A percentile compares a stretch with the other conserved stretches of the same genome.
Evolutionary conservation across 176 grass and related monocot genomes (phyloP).

Genomic region (Microstegium vimineum): DNA sequence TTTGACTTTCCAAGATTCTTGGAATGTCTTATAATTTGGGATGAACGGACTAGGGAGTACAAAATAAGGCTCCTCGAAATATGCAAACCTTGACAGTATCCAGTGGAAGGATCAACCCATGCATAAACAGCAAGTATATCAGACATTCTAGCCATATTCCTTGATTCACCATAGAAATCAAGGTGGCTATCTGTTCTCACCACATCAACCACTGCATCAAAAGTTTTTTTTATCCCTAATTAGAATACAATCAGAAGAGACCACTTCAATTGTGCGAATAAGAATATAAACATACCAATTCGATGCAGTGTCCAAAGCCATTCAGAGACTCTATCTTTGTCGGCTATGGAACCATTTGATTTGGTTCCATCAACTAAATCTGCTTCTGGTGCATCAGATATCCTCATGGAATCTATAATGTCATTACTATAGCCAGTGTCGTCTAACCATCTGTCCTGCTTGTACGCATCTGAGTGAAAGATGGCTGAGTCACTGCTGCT

Average conservation of each 20-base stretch:
- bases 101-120: conserved; percentile 97
- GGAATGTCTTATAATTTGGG: too few relatives aligned
- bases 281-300: conserved; percentile 62
- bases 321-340: conserved; percentile 85
- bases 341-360: conserved; percentile 31
- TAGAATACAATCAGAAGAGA: conserved; percentile 24
- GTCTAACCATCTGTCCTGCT: conserved; percentile 55
- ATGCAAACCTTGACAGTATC: conserved; percentile 91
- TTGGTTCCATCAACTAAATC: conserved; percentile 45
- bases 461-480: conserved; percentile 46
- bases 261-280: not conserved
- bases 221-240: conserved; percentile 11
- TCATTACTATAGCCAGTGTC: conserved; percentile 46
- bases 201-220: conserved; percentile 89
- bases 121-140: conserved; percentile 99
- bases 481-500: conserved; percentile 52
- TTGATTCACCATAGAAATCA: conserved; percentile 93
- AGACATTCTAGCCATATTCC: conserved; percentile 99
- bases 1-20: too few relatives aligned
- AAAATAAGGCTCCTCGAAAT: conserved; percentile 2
- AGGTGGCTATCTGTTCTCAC: conserved; percentile 96
- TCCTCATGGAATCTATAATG: conserved; percentile 60
- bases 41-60: too few relatives aligned
- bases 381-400: conserved; percentile 64
- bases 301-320: conserved; percentile 98